Evolutionary conservation across 1,139 yeast genomes (phyloP), one percentile per base, ranked within the genome.

Genomic region (Yamadazyma jaroonii): DNA sequence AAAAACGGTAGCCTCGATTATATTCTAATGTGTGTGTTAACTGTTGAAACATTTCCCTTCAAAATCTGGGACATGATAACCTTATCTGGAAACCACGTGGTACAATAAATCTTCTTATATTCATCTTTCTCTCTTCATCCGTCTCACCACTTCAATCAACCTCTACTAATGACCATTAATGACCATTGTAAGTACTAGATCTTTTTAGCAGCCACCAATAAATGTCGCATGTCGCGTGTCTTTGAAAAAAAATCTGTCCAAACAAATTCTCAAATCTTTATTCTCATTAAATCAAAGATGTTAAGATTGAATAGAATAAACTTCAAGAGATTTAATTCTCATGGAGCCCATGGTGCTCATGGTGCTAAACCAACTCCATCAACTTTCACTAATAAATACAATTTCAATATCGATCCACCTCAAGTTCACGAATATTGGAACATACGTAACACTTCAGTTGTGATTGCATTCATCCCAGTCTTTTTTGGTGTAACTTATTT

Each of bases 361-460:
- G 41, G 55, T 5, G 40, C 60, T 6, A 33, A 52, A n/a, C 39
- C 56, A 15, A 42, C 50, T 11, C 55, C 57, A 36, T 45, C 61
- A 14, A 44, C 68, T 9, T 71, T 71, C 61, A 62, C 54, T 53
- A 71, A 71, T 59, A 70, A 67, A 46, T 54, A 59, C 56, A 62
- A 66, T 52, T 71, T 71, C 58, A 62, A 71, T 53, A 62, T 61
- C 45, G 59, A 58, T 45, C 76, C 76, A 29, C 77, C 77, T 29
- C 76, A 69, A 41, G 71, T 68, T 32, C 77, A 71, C 47, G 67
- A 64, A 48, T 71, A 70, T 58, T 71, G 77, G 77, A 67, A 64
- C 52, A 52, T 55, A 20, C 61, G 67, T 45, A 69, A 70, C 49
- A 57, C 65, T 36, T 50, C 61, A 17, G 60, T 67, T 29, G 54